Evolutionary conservation across 2,329 filamentous ascomycete species (phyloP), one percentile per base, ranked within the genome.

Genomic region (Xylariaceae sp.): DNA sequence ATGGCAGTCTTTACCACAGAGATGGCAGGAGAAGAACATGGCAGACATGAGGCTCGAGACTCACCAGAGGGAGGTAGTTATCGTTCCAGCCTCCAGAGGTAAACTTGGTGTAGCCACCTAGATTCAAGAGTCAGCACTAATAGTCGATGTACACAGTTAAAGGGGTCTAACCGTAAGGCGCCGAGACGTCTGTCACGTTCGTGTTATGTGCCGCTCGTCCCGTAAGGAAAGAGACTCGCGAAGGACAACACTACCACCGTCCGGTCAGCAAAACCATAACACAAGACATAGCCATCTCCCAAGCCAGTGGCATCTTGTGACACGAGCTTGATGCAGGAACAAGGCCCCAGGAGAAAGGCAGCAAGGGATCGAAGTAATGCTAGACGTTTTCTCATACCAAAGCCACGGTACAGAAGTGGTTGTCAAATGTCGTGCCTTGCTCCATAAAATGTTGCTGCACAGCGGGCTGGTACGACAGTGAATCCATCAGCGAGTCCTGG

Each of bases 191-290:
- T 0, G 75, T 78, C 4, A 78, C 71, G 46, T 77, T 77, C 1
- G 72, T 77, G 39, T 77, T 77, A 40, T 79, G 75, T 1, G 73
- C 70, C 14, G 70, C 65, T 43, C 65, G 65, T 3, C 72, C 72
- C 0, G 72, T 77, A 7, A 28, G 25, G 8, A 28, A 12, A 12
- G 21, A 23, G 21, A 23, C 21, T 8, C 21, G 21, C 21, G 21
- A 23, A 23, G 21, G 21, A 12, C 21, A 23, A 12, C 21, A 23
- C 12, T n/a, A n/a, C n/a, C n/a, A n/a, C n/a, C n/a, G n/a, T n/a
- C n/a, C n/a, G n/a, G n/a, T n/a, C n/a, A n/a, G n/a, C n/a, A n/a
- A n/a, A n/a, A n/a, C n/a, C n/a, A n/a, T n/a, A n/a, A n/a, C n/a
- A n/a, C n/a, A n/a, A n/a, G n/a, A n/a, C n/a, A n/a, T n/a, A n/a